Evolutionary conservation across 2,329 filamentous ascomycete genomes (phyloP).

Genomic region (Ophiostoma australiae): DNA sequence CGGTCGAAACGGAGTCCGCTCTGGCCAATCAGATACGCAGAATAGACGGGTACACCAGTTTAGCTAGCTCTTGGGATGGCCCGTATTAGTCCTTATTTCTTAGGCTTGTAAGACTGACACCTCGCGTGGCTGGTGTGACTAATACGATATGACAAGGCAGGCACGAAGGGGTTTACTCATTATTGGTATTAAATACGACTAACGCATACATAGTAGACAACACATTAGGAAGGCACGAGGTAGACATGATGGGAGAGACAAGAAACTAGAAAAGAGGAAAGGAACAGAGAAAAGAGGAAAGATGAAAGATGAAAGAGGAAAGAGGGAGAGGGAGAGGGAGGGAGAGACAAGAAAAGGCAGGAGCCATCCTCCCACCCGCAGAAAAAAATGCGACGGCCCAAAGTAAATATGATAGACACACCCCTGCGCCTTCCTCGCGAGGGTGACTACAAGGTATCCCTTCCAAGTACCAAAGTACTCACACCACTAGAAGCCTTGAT

Average conservation of each 20-base stretch:
- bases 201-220: too few relatives aligned
- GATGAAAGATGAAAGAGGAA: background rate
- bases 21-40: background rate
- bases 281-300: background rate
- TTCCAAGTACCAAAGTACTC: background rate
- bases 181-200: background rate
- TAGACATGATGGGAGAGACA: background rate
- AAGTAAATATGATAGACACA: background rate
- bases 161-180: background rate
- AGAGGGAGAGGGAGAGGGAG: background rate
- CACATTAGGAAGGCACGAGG: background rate
- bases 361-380: background rate
- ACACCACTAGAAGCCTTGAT: background rate
- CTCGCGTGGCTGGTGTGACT: constrained; percentile 12
- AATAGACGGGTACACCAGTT: background rate
- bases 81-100: background rate
- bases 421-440: background rate
- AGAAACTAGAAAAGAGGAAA: background rate
- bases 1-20: background rate
- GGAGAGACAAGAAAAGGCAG: background rate
- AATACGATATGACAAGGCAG: background rate
- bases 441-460: background rate
- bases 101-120: constrained; percentile 6
- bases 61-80: constrained; percentile 3
- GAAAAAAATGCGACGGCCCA: background rate